These are phyloP conservation scores for Lenwebbia sp. DNA, from an alignment of 345 rosid genomes.

Conservation along the genomic window DNA sequence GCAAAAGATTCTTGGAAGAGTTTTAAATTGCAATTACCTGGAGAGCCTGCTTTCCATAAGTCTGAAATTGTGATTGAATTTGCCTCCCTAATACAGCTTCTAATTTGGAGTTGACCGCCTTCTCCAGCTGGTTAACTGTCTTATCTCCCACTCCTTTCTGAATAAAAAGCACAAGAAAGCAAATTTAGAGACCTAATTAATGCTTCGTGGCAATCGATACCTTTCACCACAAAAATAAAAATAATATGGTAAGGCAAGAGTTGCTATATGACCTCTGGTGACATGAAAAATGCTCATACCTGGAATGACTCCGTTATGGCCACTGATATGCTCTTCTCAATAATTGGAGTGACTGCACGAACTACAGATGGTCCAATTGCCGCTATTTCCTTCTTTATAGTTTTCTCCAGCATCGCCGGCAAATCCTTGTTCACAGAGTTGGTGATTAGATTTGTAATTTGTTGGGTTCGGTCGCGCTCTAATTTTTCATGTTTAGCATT, in stretches of 20 bases:
- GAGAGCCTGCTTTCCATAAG: slow-evolving; percentile 69
- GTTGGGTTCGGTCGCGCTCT: slow-evolving; percentile 43
- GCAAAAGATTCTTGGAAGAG: neutral
- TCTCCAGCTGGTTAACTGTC: slow-evolving; percentile 55
- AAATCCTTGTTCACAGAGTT: slow-evolving; percentile 48
- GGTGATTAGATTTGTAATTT: slow-evolving; percentile 39
- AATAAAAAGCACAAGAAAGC: slow-evolving; percentile 5
- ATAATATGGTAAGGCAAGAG: neutral
- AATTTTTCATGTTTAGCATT: slow-evolving; percentile 46
- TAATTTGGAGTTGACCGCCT: slow-evolving; percentile 47
- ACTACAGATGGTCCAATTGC: slow-evolving; percentile 36
- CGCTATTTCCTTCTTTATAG: slow-evolving; percentile 51
- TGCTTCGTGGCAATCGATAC: neutral
- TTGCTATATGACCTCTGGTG: neutral
- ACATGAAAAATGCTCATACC: slow-evolving; percentile 17
- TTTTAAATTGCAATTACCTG: slow-evolving; percentile 30
- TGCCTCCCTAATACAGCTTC: slow-evolving; percentile 58
- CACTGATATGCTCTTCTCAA: slow-evolving; percentile 50
- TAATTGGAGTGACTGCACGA: slow-evolving; percentile 37
- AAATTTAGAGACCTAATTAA: neutral
- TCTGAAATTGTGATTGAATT: slow-evolving; percentile 69
- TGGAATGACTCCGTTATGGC: slow-evolving; percentile 61
- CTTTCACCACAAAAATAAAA: neutral
- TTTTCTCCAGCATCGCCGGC: slow-evolving; percentile 36
- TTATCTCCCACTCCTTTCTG: slow-evolving; percentile 76